Percentiles rank a stretch among this genome's conserved stretches.
phyloP scores from a whole-genome alignment of 1,139 yeast species.

The Sugiyamaella xylanicola region DNA sequence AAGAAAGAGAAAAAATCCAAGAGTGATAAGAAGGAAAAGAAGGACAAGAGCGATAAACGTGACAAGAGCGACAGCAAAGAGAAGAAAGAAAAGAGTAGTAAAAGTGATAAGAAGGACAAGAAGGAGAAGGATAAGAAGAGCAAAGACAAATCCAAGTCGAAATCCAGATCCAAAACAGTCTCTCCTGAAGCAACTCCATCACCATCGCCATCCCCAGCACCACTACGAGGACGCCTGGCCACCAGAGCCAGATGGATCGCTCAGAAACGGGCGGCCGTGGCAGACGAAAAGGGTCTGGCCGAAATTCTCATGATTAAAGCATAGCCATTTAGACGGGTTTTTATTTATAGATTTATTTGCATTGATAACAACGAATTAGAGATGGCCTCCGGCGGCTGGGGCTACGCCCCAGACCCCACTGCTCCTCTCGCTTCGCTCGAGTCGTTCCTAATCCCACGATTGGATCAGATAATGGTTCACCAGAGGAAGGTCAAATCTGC shows the following conservation, averaged over 20 bases:
- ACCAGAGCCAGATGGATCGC: constrained; percentile 84
- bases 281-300: constrained; percentile 84
- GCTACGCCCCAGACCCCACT: background rate
- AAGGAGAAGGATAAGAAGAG: constrained; percentile 38
- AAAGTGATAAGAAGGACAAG: constrained; percentile 42
- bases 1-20: constrained; percentile 57
- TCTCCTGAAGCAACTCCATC: constrained; percentile 33
- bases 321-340: background rate
- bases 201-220: constrained; percentile 39
- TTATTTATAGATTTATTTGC: constrained; percentile 10
- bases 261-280: constrained; percentile 86
- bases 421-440: constrained; percentile 1
- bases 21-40: constrained; percentile 49
- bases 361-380: background rate
- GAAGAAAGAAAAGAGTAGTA: constrained; percentile 39
- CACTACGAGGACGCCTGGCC: constrained; percentile 65
- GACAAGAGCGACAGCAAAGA: constrained; percentile 37
- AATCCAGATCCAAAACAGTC: constrained; percentile 35
- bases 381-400: background rate
- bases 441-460: too few species aligned
- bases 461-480: too few species aligned
- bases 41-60: constrained; percentile 30
- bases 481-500: too few species aligned
- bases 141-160: constrained; percentile 34
- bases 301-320: constrained; percentile 80